phyloP scores from a whole-genome alignment of 176 grass and related monocot genomes.

The Paspalum notatum region DNA sequence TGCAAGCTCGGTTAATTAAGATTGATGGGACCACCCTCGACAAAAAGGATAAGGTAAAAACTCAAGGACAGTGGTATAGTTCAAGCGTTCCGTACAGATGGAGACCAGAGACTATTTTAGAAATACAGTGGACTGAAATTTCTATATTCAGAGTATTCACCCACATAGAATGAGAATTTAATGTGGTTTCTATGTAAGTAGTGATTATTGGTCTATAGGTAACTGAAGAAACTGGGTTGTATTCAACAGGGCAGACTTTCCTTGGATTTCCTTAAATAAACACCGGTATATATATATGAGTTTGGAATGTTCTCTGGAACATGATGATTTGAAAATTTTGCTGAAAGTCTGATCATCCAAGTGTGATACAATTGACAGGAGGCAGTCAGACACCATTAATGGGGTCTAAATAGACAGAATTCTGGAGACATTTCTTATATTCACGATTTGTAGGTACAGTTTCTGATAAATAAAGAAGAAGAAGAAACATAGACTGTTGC shows the following conservation, averaged over 20 bases:
- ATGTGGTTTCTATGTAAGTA: not conserved
- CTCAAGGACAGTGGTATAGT: not conserved
- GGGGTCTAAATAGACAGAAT: not conserved
- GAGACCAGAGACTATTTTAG: not conserved
- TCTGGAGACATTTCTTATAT: not conserved
- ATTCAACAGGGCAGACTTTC: not conserved
- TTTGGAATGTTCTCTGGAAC: constrained; percentile 17
- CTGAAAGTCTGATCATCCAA: constrained; percentile 19
- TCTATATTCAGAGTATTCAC: not conserved
- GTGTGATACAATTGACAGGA: constrained; percentile 22
- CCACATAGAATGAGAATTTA: not conserved
- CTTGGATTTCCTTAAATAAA: not conserved
- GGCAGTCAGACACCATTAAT: not conserved
- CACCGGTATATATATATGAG: not conserved
- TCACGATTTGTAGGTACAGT: constrained; percentile 20
- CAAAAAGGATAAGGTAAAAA: constrained; percentile 12
- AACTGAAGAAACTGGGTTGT: not conserved
- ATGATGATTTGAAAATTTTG: not conserved
- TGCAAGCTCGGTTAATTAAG: constrained; percentile 7
- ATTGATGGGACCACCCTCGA: not conserved
- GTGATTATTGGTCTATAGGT: not conserved
- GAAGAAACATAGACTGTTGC: constrained; percentile 7
- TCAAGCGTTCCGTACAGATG: constrained; percentile 4
- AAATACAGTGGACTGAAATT: not conserved
- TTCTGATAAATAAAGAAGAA: constrained; percentile 26